A percentile compares a stretch with the other conserved stretches of the same genome.
phyloP scores from a whole-genome alignment of 306 rosid genomes.

The Alnus rubra region DNA sequence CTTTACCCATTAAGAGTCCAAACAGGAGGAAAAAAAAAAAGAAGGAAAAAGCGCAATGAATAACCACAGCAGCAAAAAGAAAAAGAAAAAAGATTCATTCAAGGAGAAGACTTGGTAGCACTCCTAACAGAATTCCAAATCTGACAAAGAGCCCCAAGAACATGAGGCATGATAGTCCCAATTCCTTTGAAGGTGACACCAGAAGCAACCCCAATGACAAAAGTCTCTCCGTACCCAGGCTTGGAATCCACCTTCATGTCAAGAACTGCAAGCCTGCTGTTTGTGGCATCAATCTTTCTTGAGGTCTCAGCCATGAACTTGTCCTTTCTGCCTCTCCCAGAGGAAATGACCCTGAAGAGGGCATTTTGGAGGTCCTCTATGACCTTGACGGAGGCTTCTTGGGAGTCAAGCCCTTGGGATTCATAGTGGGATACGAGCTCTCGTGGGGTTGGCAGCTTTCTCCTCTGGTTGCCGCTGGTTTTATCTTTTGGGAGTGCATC shows the following conservation, averaged over 20 bases:
- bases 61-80: neutral
- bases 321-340: conserved; percentile 67
- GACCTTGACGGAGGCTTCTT: conserved; percentile 73
- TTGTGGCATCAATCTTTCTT: conserved; percentile 57
- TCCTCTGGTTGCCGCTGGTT: conserved; percentile 25
- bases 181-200: conserved; percentile 64
- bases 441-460: conserved; percentile 55
- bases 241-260: conserved; percentile 83
- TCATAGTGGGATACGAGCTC: conserved; percentile 79
- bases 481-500: neutral
- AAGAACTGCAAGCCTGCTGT: conserved; percentile 51
- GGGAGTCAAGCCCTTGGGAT: conserved; percentile 68
- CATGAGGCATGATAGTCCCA: conserved; percentile 52
- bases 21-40: no score
- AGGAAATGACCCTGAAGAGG: conserved; percentile 60
- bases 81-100: neutral
- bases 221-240: conserved; percentile 66
- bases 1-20: neutral
- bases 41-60: neutral
- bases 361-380: conserved; percentile 88
- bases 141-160: conserved; percentile 48
- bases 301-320: conserved; percentile 54
- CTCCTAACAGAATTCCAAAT: conserved; percentile 63
- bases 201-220: conserved; percentile 75
- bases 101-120: conserved; percentile 42